Evolutionary conservation across 208 protist genomes (phyloP).

Genomic region (Leishmania arabica): DNA sequence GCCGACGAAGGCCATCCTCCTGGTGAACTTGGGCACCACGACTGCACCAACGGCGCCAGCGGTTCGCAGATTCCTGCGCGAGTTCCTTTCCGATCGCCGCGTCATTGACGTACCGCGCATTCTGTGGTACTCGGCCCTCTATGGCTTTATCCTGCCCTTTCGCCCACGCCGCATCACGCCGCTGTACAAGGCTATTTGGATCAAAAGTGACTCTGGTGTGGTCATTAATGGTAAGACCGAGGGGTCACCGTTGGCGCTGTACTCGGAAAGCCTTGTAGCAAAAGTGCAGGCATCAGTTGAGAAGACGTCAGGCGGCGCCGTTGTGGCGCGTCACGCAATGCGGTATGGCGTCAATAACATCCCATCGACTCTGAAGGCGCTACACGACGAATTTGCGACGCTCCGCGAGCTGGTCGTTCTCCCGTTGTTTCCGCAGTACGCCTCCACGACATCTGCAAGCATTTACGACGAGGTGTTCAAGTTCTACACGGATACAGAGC

Average conservation of each 20-base stretch:
- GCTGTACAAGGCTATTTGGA: slow-evolving; percentile 44
- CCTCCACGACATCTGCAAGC: slow-evolving; percentile 38
- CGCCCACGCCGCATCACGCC: slow-evolving; percentile 25
- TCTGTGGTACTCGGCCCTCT: slow-evolving; percentile 53
- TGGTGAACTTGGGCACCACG: slow-evolving; percentile 43
- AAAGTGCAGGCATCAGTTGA: neutral
- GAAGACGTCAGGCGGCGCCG: neutral
- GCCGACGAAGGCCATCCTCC: slow-evolving; percentile 34
- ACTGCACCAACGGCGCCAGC: slow-evolving; percentile 20
- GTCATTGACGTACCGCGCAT: slow-evolving; percentile 44
- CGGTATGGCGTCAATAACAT: slow-evolving; percentile 37
- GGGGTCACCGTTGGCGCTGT: slow-evolving; percentile 15
- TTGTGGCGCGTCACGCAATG: slow-evolving; percentile 35
- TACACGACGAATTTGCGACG: slow-evolving; percentile 19
- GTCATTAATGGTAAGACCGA: slow-evolving; percentile 20
- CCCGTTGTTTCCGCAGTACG: slow-evolving; percentile 70
- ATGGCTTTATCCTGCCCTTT: slow-evolving; percentile 54
- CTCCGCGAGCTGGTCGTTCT: slow-evolving; percentile 39
- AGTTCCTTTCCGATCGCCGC: slow-evolving; percentile 46
- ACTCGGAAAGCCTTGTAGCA: slow-evolving; percentile 11
- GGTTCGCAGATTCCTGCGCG: slow-evolving; percentile 30
- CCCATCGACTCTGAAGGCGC: slow-evolving; percentile 6
- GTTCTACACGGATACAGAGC: slow-evolving; percentile 21
- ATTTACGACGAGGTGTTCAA: slow-evolving; percentile 51
- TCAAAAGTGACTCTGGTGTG: slow-evolving; percentile 12